Percentiles rank a stretch among this genome's conserved stretches.
Conservation (phyloP, 2,329 filamentous ascomycete genomes). For the Ceratocystiopsis sp. region DNA sequence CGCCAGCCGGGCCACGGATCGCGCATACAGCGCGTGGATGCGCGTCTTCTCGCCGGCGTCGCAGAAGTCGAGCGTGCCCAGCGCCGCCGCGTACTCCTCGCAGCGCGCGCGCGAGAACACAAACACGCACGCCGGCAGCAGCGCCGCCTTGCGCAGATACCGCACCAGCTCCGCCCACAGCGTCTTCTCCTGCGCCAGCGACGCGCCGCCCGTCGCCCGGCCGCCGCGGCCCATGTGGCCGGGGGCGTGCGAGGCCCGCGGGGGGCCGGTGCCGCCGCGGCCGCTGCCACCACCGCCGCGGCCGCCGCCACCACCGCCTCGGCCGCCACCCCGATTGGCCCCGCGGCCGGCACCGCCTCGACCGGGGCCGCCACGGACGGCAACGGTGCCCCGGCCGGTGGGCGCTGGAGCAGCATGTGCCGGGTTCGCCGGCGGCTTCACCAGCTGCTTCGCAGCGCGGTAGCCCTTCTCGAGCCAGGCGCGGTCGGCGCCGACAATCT, state of each 20-base stretch:
- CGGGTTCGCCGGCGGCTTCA: slow-evolving; percentile 15
- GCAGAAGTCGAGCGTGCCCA: slow-evolving; percentile 90
- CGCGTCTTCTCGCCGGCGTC: slow-evolving; percentile 88
- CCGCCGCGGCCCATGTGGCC: slow-evolving; percentile 87
- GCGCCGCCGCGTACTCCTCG: slow-evolving; percentile 88
- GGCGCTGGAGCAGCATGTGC: slow-evolving; percentile 1
- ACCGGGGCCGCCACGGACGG: slow-evolving; percentile 22
- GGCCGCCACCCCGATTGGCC: slow-evolving; percentile 29
- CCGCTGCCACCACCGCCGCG: slow-evolving; percentile 28
- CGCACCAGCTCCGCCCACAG: slow-evolving; percentile 94
- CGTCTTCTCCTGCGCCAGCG: slow-evolving; percentile 85
- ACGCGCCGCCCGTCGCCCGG: slow-evolving; percentile 69
- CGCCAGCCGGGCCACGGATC: slow-evolving; percentile 79
- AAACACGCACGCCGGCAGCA: slow-evolving; percentile 90
- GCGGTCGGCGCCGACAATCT: slow-evolving; percentile 88
- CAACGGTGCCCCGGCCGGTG: neutral
- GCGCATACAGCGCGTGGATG: slow-evolving; percentile 95
- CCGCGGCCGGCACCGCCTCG: slow-evolving; percentile 11
- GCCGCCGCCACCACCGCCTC: slow-evolving; percentile 32
- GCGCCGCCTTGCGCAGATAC: slow-evolving; percentile 67
- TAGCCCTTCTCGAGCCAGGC: slow-evolving; percentile 82
- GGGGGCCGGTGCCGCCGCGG: slow-evolving; percentile 39
- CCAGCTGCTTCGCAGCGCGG: slow-evolving; percentile 45
- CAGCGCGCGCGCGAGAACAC: slow-evolving; percentile 97
- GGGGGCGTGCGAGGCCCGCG: slow-evolving; percentile 41